Percentiles rank a stretch among this genome's conserved stretches.
These are phyloP conservation scores for Mitragyna speciosa DNA, from an alignment of 257 asterid genomes.

Conservation along the genomic window DNA sequence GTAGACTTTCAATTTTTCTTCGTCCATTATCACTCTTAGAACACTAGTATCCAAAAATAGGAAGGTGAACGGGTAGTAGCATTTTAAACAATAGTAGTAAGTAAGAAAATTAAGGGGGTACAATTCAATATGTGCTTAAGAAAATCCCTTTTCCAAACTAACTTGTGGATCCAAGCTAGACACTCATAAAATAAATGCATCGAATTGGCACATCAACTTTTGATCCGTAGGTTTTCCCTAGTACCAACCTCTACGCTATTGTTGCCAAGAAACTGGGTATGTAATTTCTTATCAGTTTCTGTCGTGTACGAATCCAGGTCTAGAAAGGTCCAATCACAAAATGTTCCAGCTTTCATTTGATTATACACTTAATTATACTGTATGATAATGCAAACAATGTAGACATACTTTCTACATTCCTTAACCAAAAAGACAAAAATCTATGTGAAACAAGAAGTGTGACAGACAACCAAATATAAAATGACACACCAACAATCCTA, in stretches of 20 bases:
- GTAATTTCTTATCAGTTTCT: not conserved
- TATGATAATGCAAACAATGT: not conserved
- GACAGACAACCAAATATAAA: conserved; percentile 10
- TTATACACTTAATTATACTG: not conserved
- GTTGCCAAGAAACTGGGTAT: not conserved
- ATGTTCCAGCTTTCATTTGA: not conserved
- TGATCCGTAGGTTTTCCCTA: not conserved
- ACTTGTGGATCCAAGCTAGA: no score
- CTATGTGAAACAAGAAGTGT: not conserved
- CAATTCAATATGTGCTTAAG: no score
- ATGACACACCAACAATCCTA: conserved; percentile 14
- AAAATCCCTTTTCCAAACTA: no score
- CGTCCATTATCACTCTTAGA: no score
- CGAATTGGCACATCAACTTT: no score
- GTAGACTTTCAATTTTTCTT: no score
- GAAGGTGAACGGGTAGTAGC: no score
- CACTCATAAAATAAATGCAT: no score
- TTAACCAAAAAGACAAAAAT: not conserved
- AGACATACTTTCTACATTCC: not conserved
- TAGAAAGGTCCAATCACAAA: not conserved
- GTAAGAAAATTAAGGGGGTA: no score
- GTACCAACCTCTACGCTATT: not conserved
- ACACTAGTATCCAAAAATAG: no score
- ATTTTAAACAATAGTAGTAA: no score
- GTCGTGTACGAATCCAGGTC: not conserved